Conservation (phyloP, 108 stramenopile genomes). For the Bacterosira constricta region DNA sequence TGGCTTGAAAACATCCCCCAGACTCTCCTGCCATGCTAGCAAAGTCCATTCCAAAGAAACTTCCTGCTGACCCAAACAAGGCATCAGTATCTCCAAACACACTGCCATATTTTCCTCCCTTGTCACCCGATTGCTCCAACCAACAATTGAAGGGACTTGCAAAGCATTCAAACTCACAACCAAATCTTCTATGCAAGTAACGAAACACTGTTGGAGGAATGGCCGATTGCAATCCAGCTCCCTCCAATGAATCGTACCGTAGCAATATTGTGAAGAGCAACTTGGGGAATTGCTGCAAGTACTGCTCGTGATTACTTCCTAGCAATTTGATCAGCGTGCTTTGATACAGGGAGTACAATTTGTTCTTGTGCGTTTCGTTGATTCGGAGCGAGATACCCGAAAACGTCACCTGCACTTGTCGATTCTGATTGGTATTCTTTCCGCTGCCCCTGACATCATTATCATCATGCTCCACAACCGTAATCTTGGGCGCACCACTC, state of each 20-base stretch:
- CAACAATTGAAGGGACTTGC: conserved; percentile 91
- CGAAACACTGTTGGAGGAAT: conserved; percentile 77
- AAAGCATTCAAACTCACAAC: conserved; percentile 84
- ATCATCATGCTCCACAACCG: conserved; percentile 25
- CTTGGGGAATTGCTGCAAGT: conserved; percentile 32
- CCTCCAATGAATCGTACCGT: conserved; percentile 81
- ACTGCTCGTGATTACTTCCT: background rate
- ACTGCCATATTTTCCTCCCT: conserved; percentile 49
- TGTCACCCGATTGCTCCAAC: conserved; percentile 38
- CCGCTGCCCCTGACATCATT: conserved; percentile 1
- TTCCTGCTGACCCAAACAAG: conserved; percentile 75
- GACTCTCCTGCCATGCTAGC: conserved; percentile 8
- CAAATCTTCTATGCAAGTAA: conserved; percentile 63
- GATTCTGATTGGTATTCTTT: background rate
- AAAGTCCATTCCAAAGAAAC: conserved; percentile 77
- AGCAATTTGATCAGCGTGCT: conserved; percentile 11
- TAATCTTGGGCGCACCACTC: conserved; percentile 49
- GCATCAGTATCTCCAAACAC: conserved; percentile 85
- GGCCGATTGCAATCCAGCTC: conserved; percentile 88
- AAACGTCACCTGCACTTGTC: conserved; percentile 46
- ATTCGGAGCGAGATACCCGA: conserved; percentile 67
- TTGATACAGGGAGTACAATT: conserved; percentile 62
- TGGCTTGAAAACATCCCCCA: conserved; percentile 81
- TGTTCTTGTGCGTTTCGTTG: conserved; percentile 62
- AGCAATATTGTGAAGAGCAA: conserved; percentile 65